These are phyloP conservation scores for Phytophthora boehmeriae DNA, from an alignment of 352 stramenopile species.

Conservation along the genomic window DNA sequence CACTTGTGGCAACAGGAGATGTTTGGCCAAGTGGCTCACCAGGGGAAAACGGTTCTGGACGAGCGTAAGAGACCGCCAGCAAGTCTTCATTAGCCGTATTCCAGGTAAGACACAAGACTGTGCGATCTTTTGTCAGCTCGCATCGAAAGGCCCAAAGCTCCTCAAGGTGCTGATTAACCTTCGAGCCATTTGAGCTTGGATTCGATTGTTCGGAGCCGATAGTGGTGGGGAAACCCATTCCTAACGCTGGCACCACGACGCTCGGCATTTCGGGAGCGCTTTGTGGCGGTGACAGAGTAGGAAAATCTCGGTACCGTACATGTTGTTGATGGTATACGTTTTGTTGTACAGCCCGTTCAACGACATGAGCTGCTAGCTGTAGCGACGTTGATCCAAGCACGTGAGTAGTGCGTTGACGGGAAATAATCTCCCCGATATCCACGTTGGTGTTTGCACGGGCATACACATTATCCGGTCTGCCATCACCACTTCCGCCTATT, in stretches of 20 bases:
- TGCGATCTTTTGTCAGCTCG: conserved; percentile 56
- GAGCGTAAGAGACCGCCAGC: conserved; percentile 90
- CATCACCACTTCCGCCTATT: conserved; percentile 41
- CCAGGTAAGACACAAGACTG: conserved; percentile 84
- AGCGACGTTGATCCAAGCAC: conserved; percentile 69
- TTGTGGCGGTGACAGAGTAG: conserved; percentile 30
- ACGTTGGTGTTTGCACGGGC: conserved; percentile 74
- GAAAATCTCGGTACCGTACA: conserved; percentile 84
- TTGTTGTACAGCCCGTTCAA: conserved; percentile 89
- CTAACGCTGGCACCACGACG: conserved; percentile 17
- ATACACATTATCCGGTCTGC: conserved; percentile 64
- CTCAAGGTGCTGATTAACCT: conserved; percentile 41
- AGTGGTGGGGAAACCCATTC: conserved; percentile 20
- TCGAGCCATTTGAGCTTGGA: conserved; percentile 5
- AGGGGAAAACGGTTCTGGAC: conserved; percentile 5
- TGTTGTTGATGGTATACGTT: conserved; percentile 89
- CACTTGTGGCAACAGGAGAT: conserved; percentile 4
- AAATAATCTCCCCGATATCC: conserved; percentile 76
- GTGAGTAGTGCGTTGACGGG: conserved; percentile 62
- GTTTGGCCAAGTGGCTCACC: background rate
- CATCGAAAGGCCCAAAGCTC: conserved; percentile 83
- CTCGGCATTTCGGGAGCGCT: conserved; percentile 14
- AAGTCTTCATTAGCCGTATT: conserved; percentile 90
- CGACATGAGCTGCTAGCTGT: conserved; percentile 59
- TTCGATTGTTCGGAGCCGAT: conserved; percentile 4